phyloP scores from a whole-genome alignment of 441 rosid genomes.

The Iberis amara region DNA sequence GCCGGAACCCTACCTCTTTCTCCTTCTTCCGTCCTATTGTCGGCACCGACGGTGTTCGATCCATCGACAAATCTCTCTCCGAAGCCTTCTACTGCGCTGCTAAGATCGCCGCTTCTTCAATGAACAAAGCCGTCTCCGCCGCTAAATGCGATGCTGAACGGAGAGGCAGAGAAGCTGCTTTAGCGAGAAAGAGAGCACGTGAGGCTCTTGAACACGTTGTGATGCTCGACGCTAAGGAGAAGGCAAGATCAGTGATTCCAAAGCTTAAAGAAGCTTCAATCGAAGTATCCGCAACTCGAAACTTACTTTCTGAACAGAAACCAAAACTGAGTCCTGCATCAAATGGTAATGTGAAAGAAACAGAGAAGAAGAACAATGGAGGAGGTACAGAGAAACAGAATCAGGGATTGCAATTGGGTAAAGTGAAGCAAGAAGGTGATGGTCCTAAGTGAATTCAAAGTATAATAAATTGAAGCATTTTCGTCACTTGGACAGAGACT shows the following conservation, averaged over 20 bases:
- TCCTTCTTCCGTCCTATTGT: constrained; percentile 36
- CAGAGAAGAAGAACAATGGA: constrained; percentile 17
- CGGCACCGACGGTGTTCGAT: constrained; percentile 11
- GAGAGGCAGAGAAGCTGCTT: constrained; percentile 54
- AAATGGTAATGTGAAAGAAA: constrained; percentile 21
- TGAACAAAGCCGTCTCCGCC: constrained; percentile 47
- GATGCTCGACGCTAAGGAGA: constrained; percentile 22
- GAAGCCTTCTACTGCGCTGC: constrained; percentile 56
- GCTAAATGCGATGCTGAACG: constrained; percentile 54
- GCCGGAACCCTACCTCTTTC: constrained; percentile 48
- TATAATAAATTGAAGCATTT: neutral
- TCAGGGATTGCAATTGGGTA: neutral
- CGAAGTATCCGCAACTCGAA: neutral
- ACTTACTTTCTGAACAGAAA: constrained; percentile 13
- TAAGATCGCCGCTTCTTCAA: constrained; percentile 45
- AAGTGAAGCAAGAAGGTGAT: constrained; percentile 29
- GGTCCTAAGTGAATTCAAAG: constrained; percentile 6
- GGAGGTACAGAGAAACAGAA: constrained; percentile 18
- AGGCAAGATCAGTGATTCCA: constrained; percentile 12
- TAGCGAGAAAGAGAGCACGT: constrained; percentile 61
- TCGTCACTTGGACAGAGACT: neutral
- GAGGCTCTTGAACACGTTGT: constrained; percentile 66
- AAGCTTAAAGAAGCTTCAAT: constrained; percentile 24
- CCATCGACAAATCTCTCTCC: constrained; percentile 41
- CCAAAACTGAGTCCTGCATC: constrained; percentile 15